Evolutionary conservation across 163 green algal genomes (phyloP).

Genomic region (Volvox carteri): DNA sequence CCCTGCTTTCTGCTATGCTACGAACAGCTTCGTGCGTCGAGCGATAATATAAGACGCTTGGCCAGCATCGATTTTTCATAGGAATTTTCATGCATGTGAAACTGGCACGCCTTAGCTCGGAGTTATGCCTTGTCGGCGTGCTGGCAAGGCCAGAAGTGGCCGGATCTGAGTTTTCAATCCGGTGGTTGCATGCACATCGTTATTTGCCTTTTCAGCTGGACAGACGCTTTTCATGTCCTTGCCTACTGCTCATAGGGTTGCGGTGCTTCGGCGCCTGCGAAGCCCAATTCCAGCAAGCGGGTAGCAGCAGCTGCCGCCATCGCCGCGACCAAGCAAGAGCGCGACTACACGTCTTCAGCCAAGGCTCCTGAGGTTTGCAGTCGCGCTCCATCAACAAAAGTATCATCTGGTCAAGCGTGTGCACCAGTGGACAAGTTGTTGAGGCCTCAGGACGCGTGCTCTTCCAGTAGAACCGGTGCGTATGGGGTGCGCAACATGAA

Average conservation of each 20-base stretch:
- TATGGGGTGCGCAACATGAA: too few species aligned
- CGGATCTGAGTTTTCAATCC: background rate
- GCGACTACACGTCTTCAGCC: background rate
- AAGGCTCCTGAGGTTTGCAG: background rate
- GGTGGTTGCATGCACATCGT: background rate
- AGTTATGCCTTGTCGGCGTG: background rate
- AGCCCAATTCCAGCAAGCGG: background rate
- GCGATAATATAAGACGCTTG: background rate
- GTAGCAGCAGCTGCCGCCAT: background rate
- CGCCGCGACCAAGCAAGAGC: too few species aligned
- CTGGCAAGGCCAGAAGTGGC: background rate
- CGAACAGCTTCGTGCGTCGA: too few species aligned
- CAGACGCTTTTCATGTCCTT: background rate
- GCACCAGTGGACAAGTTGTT: too few species aligned
- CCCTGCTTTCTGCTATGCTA: too few species aligned
- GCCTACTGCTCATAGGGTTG: background rate
- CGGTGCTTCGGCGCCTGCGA: background rate
- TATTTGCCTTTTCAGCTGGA: background rate
- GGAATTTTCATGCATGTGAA: background rate
- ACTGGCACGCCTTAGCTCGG: background rate
- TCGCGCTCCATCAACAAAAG: background rate
- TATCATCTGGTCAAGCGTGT: background rate
- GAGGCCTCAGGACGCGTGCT: background rate
- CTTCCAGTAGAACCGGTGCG: background rate
- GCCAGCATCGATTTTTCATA: background rate